A percentile compares a stretch with the other conserved stretches of the same genome.
phyloP scores from a whole-genome alignment of 2,329 filamentous ascomycete species.

The Xylariales sp. region DNA sequence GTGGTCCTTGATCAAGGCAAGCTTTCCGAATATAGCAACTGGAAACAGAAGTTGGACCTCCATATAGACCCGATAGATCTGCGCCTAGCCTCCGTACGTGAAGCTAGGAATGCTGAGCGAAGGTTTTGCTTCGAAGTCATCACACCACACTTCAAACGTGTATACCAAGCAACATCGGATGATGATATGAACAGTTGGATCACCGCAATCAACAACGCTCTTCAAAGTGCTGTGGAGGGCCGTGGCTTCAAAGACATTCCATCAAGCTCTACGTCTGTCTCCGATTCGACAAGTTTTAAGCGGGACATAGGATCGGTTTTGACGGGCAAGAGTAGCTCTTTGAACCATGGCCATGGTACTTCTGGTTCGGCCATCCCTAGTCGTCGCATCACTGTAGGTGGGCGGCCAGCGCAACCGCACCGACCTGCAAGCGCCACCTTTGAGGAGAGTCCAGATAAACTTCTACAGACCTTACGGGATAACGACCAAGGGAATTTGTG shows the following conservation, averaged over 20 bases:
- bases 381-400: slow-evolving; percentile 87
- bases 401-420: slow-evolving; percentile 65
- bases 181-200: slow-evolving; percentile 99
- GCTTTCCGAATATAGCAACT: slow-evolving; percentile 96
- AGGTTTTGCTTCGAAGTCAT: slow-evolving; percentile 99
- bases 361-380: slow-evolving; percentile 55
- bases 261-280: slow-evolving; percentile 29
- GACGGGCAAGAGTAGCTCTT: slow-evolving; percentile 82
- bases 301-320: slow-evolving; percentile 90
- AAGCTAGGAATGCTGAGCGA: slow-evolving; percentile 89
- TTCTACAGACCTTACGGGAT: slow-evolving; percentile 82
- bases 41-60: slow-evolving; percentile 94
- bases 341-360: slow-evolving; percentile 45
- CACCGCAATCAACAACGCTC: slow-evolving; percentile 88
- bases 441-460: slow-evolving; percentile 78
- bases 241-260: slow-evolving; percentile 56
- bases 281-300: slow-evolving; percentile 56
- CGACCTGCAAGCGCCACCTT: slow-evolving; percentile 66
- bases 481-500: slow-evolving; percentile 88
- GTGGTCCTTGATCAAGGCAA: slow-evolving; percentile 96
- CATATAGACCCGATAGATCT: slow-evolving; percentile 98
- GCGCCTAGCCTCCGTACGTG: slow-evolving; percentile 92
- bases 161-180: slow-evolving; percentile 96
- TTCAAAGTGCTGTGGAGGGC: slow-evolving; percentile 92
- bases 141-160: slow-evolving; percentile 89